phyloP scores from a whole-genome alignment of 1,139 yeast species.

The Wickerhamomyces sp. region DNA sequence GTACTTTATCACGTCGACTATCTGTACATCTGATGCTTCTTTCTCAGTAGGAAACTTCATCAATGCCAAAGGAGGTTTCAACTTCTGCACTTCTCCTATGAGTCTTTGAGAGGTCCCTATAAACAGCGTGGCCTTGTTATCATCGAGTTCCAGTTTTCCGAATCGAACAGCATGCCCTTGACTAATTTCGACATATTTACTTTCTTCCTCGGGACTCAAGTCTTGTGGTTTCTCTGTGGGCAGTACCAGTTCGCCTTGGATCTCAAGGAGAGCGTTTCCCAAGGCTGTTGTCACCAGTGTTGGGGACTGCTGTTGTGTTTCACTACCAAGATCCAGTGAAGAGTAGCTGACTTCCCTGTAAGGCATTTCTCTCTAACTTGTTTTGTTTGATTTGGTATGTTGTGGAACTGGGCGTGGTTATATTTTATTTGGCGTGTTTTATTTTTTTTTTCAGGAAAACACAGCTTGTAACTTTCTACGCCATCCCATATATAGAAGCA shows the following conservation, averaged over 20 bases:
- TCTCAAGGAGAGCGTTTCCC: conserved; percentile 59
- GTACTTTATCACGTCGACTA: conserved; percentile 53
- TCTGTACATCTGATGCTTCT: conserved; percentile 30
- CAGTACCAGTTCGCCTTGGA: conserved; percentile 63
- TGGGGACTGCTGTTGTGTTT: conserved; percentile 13
- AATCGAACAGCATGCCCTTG: conserved; percentile 48
- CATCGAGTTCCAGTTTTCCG: conserved; percentile 54
- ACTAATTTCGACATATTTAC: conserved; percentile 32
- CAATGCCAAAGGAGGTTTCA: conserved; percentile 60
- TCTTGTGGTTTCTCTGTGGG: conserved; percentile 39
- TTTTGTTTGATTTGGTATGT: not conserved
- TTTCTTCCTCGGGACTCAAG: conserved; percentile 23
- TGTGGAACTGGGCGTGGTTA: too few relatives aligned
- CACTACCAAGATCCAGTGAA: conserved; percentile 19
- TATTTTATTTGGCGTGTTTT: too few relatives aligned
- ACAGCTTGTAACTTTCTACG: not conserved
- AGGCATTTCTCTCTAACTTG: conserved; percentile 27
- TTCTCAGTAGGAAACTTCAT: conserved; percentile 37
- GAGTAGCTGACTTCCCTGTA: conserved; percentile 29
- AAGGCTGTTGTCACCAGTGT: conserved; percentile 42
- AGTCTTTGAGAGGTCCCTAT: conserved; percentile 66
- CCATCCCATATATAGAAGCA: not conserved
- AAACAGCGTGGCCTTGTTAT: conserved; percentile 47
- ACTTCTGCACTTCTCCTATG: conserved; percentile 48
- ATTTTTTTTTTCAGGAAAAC: not conserved